Percentiles rank a stretch among this genome's conserved stretches.
phyloP scores from a whole-genome alignment of 2,329 filamentous ascomycete genomes.

The Ophiocordyceps polyrhachis-furcata region DNA sequence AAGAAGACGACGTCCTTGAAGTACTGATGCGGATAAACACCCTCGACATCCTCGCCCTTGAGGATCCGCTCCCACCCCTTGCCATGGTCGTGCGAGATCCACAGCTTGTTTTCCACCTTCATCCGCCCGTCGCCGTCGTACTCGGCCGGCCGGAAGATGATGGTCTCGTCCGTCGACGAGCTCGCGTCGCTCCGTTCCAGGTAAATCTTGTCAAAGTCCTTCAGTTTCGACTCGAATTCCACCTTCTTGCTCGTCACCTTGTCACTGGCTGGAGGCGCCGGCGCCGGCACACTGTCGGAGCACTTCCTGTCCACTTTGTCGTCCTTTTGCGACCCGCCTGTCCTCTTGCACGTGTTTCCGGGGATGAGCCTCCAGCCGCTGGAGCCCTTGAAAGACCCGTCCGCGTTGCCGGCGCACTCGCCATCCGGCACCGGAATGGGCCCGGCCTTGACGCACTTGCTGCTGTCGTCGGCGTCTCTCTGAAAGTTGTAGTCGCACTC shows the following conservation, averaged over 20 bases:
- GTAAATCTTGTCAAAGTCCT: conserved; percentile 43
- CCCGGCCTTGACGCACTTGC: conserved; percentile 48
- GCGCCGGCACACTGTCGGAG: conserved; percentile 33
- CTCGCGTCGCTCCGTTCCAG: conserved; percentile 57
- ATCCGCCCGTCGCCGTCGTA: conserved; percentile 11
- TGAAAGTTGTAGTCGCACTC: conserved; percentile 94
- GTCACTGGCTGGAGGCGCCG: conserved; percentile 39
- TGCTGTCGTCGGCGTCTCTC: conserved; percentile 41
- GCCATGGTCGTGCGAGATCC: conserved; percentile 68
- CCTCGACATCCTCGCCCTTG: conserved; percentile 47
- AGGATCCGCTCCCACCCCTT: conserved; percentile 64
- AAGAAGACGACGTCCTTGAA: conserved; percentile 79
- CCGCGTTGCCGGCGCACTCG: conserved; percentile 45
- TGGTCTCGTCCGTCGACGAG: conserved; percentile 50
- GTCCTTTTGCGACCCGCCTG: conserved; percentile 45
- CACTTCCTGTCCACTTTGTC: conserved; percentile 60
- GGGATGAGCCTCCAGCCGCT: conserved; percentile 90
- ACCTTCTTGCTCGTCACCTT: conserved; percentile 43
- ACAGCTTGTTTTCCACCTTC: conserved; percentile 37
- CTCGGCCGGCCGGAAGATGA: conserved; percentile 33
- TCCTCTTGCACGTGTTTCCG: conserved; percentile 52
- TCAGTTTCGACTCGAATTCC: conserved; percentile 40
- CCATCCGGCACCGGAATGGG: conserved; percentile 49
- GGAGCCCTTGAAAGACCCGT: conserved; percentile 62
- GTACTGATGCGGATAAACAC: conserved; percentile 60